A percentile compares a stretch with the other conserved stretches of the same genome.
Evolutionary conservation across 129 eudicot species (phyloP).

Genomic region (Rutidosis leptorrhynchoides): DNA sequence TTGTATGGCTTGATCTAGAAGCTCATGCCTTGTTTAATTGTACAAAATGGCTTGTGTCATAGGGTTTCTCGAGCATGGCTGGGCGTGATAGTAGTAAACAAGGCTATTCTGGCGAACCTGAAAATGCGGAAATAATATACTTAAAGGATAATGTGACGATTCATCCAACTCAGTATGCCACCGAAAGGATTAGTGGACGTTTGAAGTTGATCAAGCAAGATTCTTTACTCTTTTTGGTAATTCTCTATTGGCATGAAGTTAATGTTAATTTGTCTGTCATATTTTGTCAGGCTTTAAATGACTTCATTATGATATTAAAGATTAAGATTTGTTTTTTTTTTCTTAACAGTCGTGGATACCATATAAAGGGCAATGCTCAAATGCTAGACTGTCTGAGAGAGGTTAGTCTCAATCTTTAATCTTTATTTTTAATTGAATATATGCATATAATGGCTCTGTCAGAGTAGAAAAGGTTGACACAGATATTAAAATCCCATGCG

Average conservation of each 20-base stretch:
- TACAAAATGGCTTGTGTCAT: conserved; percentile 15
- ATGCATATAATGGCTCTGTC: no score
- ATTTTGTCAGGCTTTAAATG: neutral
- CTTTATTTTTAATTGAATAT: no score
- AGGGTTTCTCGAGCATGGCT: conserved; percentile 62
- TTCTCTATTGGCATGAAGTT: neutral
- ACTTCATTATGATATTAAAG: conserved; percentile 8
- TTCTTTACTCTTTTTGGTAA: conserved; percentile 60
- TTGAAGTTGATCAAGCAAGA: conserved; percentile 83
- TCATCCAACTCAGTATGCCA: conserved; percentile 79
- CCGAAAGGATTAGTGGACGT: conserved; percentile 80
- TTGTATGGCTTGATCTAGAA: neutral
- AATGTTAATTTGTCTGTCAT: neutral
- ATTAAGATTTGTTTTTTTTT: conserved; percentile 20
- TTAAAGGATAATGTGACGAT: conserved; percentile 75
- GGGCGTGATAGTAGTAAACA: conserved; percentile 53
- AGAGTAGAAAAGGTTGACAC: no score
- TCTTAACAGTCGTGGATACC: conserved; percentile 85
- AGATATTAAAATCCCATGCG: no score
- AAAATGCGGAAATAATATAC: conserved; percentile 63
- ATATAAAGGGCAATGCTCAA: conserved; percentile 78
- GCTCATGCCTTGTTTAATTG: neutral
- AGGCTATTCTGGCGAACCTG: conserved; percentile 52
- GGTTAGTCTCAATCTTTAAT: conserved; percentile 37
- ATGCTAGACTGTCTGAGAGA: conserved; percentile 73